Evolutionary conservation across 2,329 filamentous ascomycete genomes (phyloP), one percentile per base, ranked within the genome.

Genomic region (Cadophora gregata): DNA sequence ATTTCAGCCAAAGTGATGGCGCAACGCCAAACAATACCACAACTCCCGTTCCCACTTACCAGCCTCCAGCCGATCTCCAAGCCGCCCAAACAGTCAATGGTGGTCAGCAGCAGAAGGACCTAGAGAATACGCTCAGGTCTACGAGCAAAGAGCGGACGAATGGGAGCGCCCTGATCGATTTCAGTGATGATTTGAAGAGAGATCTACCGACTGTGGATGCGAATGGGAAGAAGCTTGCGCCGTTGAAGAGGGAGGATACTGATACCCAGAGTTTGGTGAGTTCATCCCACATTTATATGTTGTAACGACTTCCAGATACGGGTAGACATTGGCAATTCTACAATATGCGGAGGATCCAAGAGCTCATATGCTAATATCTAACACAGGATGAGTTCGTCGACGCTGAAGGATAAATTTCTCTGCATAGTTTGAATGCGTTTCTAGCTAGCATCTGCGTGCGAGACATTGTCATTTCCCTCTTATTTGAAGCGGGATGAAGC

Each of bases 141-240:
- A 78, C 75, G 14, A 72, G 73, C 59, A 67, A 64, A 21, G 50
- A 48, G 36, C 64, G 67, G 21, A 64, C 65, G 14, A 47, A 29
- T 56, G 50, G 51, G 27, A 63, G 64, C 27, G 27, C 69, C 1
- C 55, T 78, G 51, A 80, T 88, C 38, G 84, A 89, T 74, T 88
- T 89, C 66, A 79, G 83, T 19, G 73, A 81, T 12, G 86, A 88
- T 65, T 51, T 88, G 75, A 83, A 83, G 75, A 83, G 82, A 65
- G 75, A 79, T 27, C 72, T 88, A 45, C 84, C 84, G 4, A 65
- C 74, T 31, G 71, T 63, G 8, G 53, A 66, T 48, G 33, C 19
- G 47, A 45, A 69, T 24, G 31, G 19, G 25, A 58, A 33, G n/a
- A 36, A 67, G 19, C 24, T 10, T 4, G 14, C 48, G 24, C 25